These are phyloP conservation scores for Penicillium sp. DNA, from an alignment of 2,329 filamentous ascomycete species.

Conservation along the genomic window DNA sequence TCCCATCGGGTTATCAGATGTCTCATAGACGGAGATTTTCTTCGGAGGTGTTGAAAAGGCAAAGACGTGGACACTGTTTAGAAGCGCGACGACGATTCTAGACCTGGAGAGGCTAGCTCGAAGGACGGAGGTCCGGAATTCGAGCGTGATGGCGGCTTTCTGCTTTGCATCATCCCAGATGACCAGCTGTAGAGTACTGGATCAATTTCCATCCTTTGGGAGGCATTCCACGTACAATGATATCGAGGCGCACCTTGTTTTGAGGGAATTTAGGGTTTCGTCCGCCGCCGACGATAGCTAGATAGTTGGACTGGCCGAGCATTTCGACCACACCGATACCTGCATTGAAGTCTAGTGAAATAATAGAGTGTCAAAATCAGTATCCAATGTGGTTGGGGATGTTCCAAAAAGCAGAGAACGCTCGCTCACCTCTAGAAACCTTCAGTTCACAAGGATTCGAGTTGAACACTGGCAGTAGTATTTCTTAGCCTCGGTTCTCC, in stretches of 20 bases:
- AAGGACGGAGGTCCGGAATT: constrained; percentile 78
- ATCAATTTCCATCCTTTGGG: neutral
- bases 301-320: constrained; percentile 83
- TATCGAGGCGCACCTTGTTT: constrained; percentile 68
- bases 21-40: constrained; percentile 78
- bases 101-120: constrained; percentile 77
- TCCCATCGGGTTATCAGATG: constrained; percentile 80
- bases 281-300: constrained; percentile 88
- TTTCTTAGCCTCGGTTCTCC: constrained; percentile 21
- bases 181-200: constrained; percentile 57
- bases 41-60: constrained; percentile 73
- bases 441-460: constrained; percentile 73
- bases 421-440: constrained; percentile 59
- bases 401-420: neutral
- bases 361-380: neutral
- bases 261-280: constrained; percentile 82
- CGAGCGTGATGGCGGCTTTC: constrained; percentile 74
- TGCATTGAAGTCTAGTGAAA: constrained; percentile 70
- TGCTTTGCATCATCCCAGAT: constrained; percentile 90
- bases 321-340: constrained; percentile 83
- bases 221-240: neutral
- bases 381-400: neutral
- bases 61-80: constrained; percentile 82
- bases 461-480: constrained; percentile 65
- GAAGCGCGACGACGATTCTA: constrained; percentile 77